A percentile compares a stretch with the other conserved stretches of the same genome.
Conservation (phyloP, 495 filamentous ascomycete genomes). For the Clohesyomyces aquaticus region DNA sequence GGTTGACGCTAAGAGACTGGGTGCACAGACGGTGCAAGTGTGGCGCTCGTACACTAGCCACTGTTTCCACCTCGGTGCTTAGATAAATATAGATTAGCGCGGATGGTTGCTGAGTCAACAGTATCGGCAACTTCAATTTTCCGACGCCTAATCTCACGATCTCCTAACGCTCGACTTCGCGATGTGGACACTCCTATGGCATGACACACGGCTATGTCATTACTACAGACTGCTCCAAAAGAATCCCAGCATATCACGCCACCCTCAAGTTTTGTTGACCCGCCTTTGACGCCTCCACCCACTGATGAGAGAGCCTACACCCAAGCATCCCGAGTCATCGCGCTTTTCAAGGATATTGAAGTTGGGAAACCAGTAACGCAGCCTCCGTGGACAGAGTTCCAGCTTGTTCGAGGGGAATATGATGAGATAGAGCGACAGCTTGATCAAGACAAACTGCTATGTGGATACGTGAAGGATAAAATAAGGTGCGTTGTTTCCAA, state of each 20-base stretch:
- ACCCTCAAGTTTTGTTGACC: conserved; percentile 33
- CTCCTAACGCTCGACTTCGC: conserved; percentile 15
- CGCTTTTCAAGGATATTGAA: conserved; percentile 33
- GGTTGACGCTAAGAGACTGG: background rate
- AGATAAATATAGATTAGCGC: too few species aligned
- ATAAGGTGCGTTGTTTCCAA: conserved; percentile 24
- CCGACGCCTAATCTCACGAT: background rate
- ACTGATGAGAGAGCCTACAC: conserved; percentile 34
- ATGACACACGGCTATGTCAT: conserved; percentile 32
- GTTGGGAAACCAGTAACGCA: conserved; percentile 24
- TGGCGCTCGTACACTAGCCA: too few species aligned
- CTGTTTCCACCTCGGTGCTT: too few species aligned
- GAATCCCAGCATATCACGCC: conserved; percentile 30
- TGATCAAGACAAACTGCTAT: conserved; percentile 21
- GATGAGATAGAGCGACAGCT: conserved; percentile 38
- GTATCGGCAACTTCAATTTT: too few species aligned
- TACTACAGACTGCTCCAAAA: conserved; percentile 24
- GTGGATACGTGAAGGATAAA: conserved; percentile 22
- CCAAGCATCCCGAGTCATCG: conserved; percentile 34
- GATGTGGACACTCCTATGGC: conserved; percentile 14
- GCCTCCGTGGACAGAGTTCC: conserved; percentile 30
- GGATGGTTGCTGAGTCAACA: too few species aligned
- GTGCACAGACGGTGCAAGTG: too few species aligned
- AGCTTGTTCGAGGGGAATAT: conserved; percentile 31
- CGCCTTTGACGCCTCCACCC: conserved; percentile 36